Evolutionary conservation across 345 rosid genomes (phyloP).

Genomic region (Boechera divaricarpa): DNA sequence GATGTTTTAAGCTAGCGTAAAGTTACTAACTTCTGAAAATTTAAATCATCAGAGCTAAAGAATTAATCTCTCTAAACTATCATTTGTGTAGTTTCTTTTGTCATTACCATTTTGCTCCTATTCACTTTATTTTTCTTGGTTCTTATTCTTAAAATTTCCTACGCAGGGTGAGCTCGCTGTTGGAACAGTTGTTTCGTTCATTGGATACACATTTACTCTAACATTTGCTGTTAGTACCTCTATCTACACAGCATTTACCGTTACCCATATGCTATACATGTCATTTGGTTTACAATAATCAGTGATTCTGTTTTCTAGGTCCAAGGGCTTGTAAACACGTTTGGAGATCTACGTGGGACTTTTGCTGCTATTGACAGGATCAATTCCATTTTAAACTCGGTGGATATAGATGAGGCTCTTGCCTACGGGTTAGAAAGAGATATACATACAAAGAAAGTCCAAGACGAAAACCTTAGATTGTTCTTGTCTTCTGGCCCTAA

Average conservation of each 20-base stretch:
- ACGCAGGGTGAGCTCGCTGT: slow-evolving; percentile 90
- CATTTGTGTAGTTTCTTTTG: slow-evolving; percentile 3
- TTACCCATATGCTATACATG: slow-evolving; percentile 27
- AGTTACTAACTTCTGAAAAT: slow-evolving; percentile 3
- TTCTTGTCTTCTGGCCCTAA: slow-evolving; percentile 60
- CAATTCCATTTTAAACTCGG: slow-evolving; percentile 74
- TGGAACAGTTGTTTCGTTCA: slow-evolving; percentile 90
- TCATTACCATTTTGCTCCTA: slow-evolving; percentile 14
- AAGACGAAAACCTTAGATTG: slow-evolving; percentile 61
- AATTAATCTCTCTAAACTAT: background rate
- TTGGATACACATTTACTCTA: slow-evolving; percentile 92
- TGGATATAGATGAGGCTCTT: slow-evolving; percentile 89
- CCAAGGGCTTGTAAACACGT: slow-evolving; percentile 94
- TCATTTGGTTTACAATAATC: slow-evolving; percentile 18
- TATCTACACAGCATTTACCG: slow-evolving; percentile 22
- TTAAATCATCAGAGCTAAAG: background rate
- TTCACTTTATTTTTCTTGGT: background rate
- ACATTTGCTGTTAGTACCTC: slow-evolving; percentile 84
- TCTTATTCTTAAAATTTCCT: slow-evolving; percentile 12
- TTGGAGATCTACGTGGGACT: slow-evolving; percentile 93
- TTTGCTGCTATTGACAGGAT: slow-evolving; percentile 92
- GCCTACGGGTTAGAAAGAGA: slow-evolving; percentile 90
- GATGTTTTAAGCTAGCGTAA: background rate
- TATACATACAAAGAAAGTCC: slow-evolving; percentile 57
- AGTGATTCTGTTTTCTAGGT: slow-evolving; percentile 56